These are phyloP conservation scores for Cladophialophora psammophila DNA, from an alignment of 2,329 filamentous ascomycete genomes.

Conservation along the genomic window DNA sequence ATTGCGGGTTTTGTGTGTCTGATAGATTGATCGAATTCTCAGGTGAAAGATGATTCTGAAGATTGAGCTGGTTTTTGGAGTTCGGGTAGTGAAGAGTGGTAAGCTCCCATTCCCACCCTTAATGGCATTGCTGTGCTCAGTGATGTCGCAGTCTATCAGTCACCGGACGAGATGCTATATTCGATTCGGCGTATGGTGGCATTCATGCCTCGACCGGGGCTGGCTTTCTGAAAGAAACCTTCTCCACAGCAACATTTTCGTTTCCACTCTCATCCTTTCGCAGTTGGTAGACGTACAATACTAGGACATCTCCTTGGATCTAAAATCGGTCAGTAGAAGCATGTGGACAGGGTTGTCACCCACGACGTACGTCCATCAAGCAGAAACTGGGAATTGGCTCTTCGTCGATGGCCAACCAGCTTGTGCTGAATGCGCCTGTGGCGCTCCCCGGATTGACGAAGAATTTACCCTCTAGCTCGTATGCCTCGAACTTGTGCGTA, in stretches of 20 bases:
- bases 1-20: background rate
- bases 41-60: background rate
- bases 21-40: background rate
- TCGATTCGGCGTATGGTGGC: background rate
- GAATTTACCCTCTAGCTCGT: constrained; percentile 75
- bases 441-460: constrained; percentile 74
- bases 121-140: background rate
- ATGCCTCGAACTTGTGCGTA: constrained; percentile 74
- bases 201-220: constrained; percentile 54
- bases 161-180: background rate
- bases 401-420: constrained; percentile 64
- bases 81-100: background rate
- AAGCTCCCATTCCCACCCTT: too few species aligned
- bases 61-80: background rate
- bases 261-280: constrained; percentile 77
- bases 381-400: constrained; percentile 91
- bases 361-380: constrained; percentile 86
- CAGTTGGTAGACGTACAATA: constrained; percentile 91
- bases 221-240: constrained; percentile 84
- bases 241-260: constrained; percentile 83
- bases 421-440: constrained; percentile 69
- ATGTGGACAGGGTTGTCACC: too few species aligned
- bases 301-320: constrained; percentile 95
- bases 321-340: constrained; percentile 48
- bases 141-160: background rate